Base-by-base conservation (phyloP, 495 filamentous ascomycete species). In the Penicillium atrosanguineum region DNA sequence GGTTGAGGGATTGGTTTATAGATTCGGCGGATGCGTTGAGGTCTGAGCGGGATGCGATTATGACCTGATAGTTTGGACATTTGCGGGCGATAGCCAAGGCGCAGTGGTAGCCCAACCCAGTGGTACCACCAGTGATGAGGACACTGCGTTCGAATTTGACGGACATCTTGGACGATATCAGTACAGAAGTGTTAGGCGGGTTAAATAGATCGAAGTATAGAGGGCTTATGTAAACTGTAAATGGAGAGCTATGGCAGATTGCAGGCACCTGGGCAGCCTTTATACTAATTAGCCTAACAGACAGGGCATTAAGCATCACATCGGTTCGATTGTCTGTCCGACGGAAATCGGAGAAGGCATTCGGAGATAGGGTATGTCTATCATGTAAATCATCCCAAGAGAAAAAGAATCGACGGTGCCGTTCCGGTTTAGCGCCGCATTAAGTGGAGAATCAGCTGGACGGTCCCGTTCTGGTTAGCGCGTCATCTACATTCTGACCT, bases 121-220 rank as follows among this genome's bases (percentile, higher is more conserved):
- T 62, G 46, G 58, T 79, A 41, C 77, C 66, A 34, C 76, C 78
- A 25, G 77, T 81, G 7, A 79, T 60, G 7, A 79, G n/a, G n/a
- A n/a, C n/a, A n/a, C n/a, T n/a, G n/a, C n/a, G n/a, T n/a, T n/a
- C n/a, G n/a, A n/a, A n/a, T n/a, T n/a, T n/a, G n/a, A n/a, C n/a
- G n/a, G n/a, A n/a, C n/a, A n/a, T n/a, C n/a, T n/a, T n/a, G n/a
- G n/a, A n/a, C n/a, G n/a, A n/a, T n/a, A n/a, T n/a, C n/a, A n/a
- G n/a, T n/a, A n/a, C n/a, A n/a, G n/a, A n/a, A n/a, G n/a, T n/a
- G n/a, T n/a, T n/a, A n/a, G n/a, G n/a, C n/a, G n/a, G n/a, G n/a
- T n/a, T n/a, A n/a, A n/a, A n/a, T n/a, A n/a, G n/a, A n/a, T n/a
- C n/a, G n/a, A n/a, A n/a, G n/a, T n/a, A n/a, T n/a, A n/a, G n/a